These are phyloP conservation scores for Melampsora larici-populina DNA, from an alignment of 1,284 basidiomycete species.

Conservation along the genomic window DNA sequence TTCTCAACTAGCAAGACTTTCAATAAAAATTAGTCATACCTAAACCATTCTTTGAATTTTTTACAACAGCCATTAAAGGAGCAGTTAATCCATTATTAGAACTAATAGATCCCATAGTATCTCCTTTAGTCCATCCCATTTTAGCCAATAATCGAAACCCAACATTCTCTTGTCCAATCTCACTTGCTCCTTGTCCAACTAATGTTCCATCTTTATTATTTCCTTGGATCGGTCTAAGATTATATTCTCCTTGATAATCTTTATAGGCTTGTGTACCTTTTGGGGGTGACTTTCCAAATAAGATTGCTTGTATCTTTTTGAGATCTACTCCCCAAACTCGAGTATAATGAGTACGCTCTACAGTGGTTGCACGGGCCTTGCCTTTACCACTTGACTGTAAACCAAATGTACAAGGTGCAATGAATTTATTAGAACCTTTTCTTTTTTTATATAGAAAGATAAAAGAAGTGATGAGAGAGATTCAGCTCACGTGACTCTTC, in stretches of 20 bases:
- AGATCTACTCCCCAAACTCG: neutral
- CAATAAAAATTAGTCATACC: slow-evolving; percentile 6
- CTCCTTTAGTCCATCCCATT: slow-evolving; percentile 31
- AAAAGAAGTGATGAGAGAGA: neutral
- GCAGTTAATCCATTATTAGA: neutral
- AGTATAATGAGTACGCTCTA: slow-evolving; percentile 18
- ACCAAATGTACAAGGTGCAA: neutral
- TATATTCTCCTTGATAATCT: neutral
- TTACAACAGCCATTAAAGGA: slow-evolving; percentile 26
- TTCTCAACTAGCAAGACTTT: too few species aligned
- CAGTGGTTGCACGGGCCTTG: neutral
- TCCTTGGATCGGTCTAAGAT: neutral
- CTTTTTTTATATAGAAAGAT: neutral
- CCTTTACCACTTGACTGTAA: slow-evolving; percentile 7
- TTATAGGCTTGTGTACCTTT: neutral
- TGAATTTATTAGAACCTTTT: neutral
- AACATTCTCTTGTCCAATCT: slow-evolving; percentile 31
- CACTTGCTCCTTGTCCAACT: slow-evolving; percentile 5
- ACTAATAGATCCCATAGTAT: slow-evolving; percentile 17
- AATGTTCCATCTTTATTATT: slow-evolving; percentile 10
- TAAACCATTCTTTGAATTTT: slow-evolving; percentile 23
- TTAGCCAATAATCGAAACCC: slow-evolving; percentile 23
- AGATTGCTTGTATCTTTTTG: slow-evolving; percentile 2
- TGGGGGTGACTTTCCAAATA: neutral
- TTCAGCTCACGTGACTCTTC: slow-evolving; percentile 20